phyloP scores from a whole-genome alignment of 2,329 filamentous ascomycete genomes.

The Sporothrix mexicana region DNA sequence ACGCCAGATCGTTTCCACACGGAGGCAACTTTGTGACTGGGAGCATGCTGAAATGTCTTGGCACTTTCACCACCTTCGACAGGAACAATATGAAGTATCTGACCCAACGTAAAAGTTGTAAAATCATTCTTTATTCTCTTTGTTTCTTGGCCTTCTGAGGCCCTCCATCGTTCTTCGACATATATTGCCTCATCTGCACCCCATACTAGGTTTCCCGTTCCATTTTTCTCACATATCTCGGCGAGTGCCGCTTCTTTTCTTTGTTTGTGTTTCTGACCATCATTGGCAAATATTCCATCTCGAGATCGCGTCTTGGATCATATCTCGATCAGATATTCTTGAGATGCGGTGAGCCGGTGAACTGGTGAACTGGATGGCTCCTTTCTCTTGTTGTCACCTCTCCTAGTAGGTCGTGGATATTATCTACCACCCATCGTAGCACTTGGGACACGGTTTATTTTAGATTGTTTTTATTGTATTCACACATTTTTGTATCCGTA shows the following conservation, averaged over 20 bases:
- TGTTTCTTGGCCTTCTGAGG: neutral
- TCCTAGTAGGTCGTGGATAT: neutral
- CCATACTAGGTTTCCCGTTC: neutral
- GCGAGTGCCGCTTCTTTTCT: neutral
- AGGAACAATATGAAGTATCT: conserved; percentile 69
- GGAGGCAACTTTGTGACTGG: conserved; percentile 46
- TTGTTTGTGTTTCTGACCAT: neutral
- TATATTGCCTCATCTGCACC: neutral
- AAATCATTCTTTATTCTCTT: neutral
- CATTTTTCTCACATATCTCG: neutral
- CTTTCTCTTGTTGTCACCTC: neutral
- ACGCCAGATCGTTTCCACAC: conserved; percentile 59
- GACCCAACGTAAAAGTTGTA: conserved; percentile 56
- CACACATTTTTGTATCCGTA: conserved; percentile 12
- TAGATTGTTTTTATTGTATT: conserved; percentile 23
- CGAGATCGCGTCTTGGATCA: neutral
- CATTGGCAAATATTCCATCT: neutral
- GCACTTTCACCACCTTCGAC: conserved; percentile 65
- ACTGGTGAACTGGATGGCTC: too few species aligned
- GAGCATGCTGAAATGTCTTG: conserved; percentile 69
- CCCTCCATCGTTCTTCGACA: neutral
- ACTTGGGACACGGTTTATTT: neutral
- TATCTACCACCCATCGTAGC: neutral
- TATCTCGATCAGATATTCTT: neutral
- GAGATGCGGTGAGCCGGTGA: too few species aligned